Base-by-base conservation (phyloP, 2,329 filamentous ascomycete species). In the Cercospora sesami region DNA sequence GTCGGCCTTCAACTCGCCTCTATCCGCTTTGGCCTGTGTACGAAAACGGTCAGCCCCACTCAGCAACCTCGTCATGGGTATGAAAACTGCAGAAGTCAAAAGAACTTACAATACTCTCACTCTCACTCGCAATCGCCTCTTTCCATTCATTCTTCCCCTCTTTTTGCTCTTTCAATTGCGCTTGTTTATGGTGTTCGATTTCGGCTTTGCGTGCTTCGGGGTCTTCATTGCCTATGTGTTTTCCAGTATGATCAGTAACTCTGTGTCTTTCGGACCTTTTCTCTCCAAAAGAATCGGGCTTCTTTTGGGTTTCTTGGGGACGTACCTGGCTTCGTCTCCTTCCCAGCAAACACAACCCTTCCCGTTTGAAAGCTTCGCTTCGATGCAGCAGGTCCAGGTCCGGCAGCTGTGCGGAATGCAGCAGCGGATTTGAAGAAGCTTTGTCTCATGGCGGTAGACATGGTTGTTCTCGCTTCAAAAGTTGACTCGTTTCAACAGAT, bases 131-230 rank as follows among this genome's bases (percentile, higher is more conserved):
- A 60, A 96, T 83, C 78, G 90, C 89, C 23, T 90, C 84, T 81
- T 91, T 90, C 92, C 92, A 95, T 77, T 92, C 85, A 63, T 85
- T 89, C 78, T 87, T 85, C 69, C 91, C 91, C 45, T 85, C 80
- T 73, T 84, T 82, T 78, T 80, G 78, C 68, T 79, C 79, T 69
- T 80, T 78, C 68, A 86, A 66, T 65, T 83, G 81, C n/a, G 90
- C 87, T 68, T 92, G 86, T 83, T 94, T 93, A 71, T 84, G 75
- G 12, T 73, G 48, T 70, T 85, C 84, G 70, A 83, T 83, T 73
- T 82, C 75, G 4, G 79, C 72, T 60, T 78, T 75, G 39, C 84
- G 78, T 59, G 79, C 73, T 12, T 84, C 83, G 61, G 60, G 65
- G 9, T 63, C 33, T 63, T 58, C 53, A n/a, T 39, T 59, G 60